Evolutionary conservation across 2,329 filamentous ascomycete species (phyloP).

Genomic region (Domatiomyces catenatus): DNA sequence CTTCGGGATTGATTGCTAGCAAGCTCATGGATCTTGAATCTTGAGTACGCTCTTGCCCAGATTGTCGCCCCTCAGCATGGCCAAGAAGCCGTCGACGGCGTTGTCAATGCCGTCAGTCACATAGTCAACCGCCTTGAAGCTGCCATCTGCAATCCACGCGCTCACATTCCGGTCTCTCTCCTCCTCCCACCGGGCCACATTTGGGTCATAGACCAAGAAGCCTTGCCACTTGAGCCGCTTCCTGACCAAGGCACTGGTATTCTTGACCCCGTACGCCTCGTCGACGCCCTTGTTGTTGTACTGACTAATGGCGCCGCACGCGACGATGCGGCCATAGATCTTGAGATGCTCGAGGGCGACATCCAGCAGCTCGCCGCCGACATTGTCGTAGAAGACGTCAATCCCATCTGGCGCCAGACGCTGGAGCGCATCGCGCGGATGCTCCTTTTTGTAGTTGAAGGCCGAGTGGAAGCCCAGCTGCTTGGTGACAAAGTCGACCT

Average conservation of each 20-base stretch:
- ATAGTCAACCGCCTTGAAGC: constrained; percentile 49
- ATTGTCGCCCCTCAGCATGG: constrained; percentile 57
- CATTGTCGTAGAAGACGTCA: constrained; percentile 61
- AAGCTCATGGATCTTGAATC: constrained; percentile 24
- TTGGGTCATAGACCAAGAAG: constrained; percentile 49
- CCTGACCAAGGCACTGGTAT: constrained; percentile 41
- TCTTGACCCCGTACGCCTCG: constrained; percentile 46
- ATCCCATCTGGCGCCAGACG: constrained; percentile 54
- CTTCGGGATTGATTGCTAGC: not conserved
- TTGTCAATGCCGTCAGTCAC: constrained; percentile 57
- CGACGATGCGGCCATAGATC: constrained; percentile 40
- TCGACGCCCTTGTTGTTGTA: constrained; percentile 37
- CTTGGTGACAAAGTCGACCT: constrained; percentile 51
- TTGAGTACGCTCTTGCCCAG: constrained; percentile 65
- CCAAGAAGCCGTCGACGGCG: constrained; percentile 51
- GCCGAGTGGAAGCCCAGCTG: constrained; percentile 49
- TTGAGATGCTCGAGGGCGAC: constrained; percentile 47
- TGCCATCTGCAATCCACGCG: constrained; percentile 55
- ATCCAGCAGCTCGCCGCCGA: constrained; percentile 52
- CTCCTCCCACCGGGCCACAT: constrained; percentile 44
- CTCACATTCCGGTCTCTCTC: constrained; percentile 57
- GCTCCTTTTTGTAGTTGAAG: constrained; percentile 69
- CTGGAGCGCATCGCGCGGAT: constrained; percentile 43
- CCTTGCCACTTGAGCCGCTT: constrained; percentile 50
- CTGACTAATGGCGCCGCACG: constrained; percentile 46